Evolutionary conservation across 1,284 basidiomycete species (phyloP).

Genomic region (Jaminaea rosea): DNA sequence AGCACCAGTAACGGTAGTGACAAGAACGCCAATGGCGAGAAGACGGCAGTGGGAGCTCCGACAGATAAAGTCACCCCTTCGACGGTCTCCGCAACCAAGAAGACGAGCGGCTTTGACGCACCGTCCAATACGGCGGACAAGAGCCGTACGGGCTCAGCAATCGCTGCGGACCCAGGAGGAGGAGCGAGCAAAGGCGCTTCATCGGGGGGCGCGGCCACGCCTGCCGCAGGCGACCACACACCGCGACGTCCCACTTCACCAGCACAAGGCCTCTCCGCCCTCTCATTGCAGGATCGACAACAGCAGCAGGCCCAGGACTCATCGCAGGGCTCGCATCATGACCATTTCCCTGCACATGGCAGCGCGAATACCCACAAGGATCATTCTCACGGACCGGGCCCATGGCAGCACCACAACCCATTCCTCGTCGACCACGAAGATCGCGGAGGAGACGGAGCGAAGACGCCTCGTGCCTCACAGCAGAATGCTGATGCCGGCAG

Average conservation of each 20-base stretch:
- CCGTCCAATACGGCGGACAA: not conserved
- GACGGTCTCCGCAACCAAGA: not conserved
- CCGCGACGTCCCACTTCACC: slow-evolving; percentile 3
- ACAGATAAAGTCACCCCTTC: not conserved
- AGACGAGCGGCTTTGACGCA: not conserved
- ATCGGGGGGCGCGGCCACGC: not conserved
- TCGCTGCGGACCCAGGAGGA: not conserved
- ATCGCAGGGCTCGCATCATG: not conserved
- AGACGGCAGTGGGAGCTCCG: not conserved
- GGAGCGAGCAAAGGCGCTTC: not conserved
- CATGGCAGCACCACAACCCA: not conserved
- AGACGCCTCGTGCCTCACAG: slow-evolving; percentile 6
- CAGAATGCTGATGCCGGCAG: not conserved
- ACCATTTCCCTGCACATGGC: slow-evolving; percentile 1
- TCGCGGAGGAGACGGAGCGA: slow-evolving; percentile 9
- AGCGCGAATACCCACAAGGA: not conserved
- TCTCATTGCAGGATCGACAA: not conserved
- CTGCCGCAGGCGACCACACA: slow-evolving; percentile 1
- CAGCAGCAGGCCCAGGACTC: not conserved
- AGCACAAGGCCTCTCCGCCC: not conserved
- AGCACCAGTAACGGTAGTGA: slow-evolving; percentile 8
- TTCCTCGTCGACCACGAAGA: slow-evolving; percentile 24
- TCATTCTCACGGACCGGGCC: not conserved
- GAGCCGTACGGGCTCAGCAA: not conserved
- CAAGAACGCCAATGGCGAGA: not conserved